Evolutionary conservation across 1,139 yeast genomes (phyloP), one percentile per base, ranked within the genome.

Genomic region (Lodderomyces oxycetoniae): DNA sequence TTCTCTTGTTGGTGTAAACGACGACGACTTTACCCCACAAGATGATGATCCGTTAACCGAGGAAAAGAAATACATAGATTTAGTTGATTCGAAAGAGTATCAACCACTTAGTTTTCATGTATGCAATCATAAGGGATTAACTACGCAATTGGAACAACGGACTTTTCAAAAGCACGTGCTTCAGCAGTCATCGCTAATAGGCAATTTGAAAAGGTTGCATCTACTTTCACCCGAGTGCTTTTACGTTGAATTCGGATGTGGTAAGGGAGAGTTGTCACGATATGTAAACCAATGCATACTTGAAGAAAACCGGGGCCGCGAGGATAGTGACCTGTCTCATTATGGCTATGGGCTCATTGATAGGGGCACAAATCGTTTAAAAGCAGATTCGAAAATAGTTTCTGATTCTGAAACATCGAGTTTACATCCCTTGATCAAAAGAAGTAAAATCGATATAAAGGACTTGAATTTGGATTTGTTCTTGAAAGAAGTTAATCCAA

Each of bases 211-310:
- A 21, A 52, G 59, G 3, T 45, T 55, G n/a, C 57, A 55, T 0
- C 49, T 79, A 19, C 56, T 80, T 20, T 57, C 59, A 1, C 31
- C 53, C 3, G 47, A 60, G 4, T 48, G 52, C 26, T 61, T 71
- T 33, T 74, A 79, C 47, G 54, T 84, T 17, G 96, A 88, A 54
- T 87, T 86, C 62, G 96, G 96, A 0, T 84, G 95, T 53, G 96
- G 96, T 0, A 74, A 89, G 40, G 95, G 84, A 1, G 96, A 88
- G 52, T 67, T 88, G 17, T 75, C 89, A 1, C 59, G 94, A 40
- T 84, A 76, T 48, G 64, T 86, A n/a, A 67, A 73, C 40, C 58
- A 66, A 37, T 71, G 82, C 33, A 53, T 73, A 7, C 30, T 60
- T 3, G 12, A 23, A 11, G 12, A 23, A n/a, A 37, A 26, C 24